Base-by-base conservation (phyloP, 306 rosid genomes). In the Malus sieversii region DNA sequence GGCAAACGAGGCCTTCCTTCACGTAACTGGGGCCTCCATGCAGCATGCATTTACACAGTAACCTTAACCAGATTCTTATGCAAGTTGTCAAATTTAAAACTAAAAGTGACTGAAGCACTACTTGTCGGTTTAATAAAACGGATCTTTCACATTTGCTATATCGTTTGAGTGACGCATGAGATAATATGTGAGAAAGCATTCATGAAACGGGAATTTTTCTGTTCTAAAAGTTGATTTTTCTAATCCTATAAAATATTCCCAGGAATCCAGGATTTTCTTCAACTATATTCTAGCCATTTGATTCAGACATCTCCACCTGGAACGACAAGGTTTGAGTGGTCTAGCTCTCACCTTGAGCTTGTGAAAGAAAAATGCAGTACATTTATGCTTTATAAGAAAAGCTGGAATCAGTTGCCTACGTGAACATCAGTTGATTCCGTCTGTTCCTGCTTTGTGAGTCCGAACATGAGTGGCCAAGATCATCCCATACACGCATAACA, bases 1-100 rank as follows among this genome's bases (percentile, higher is more conserved):
- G 8, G 71, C 70, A 78, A 51, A 60, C 25, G 15, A 13, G 82
- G 70, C 46, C 81, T 78, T 20, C 48, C 66, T 9, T 65, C 72
- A 64, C 77, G 38, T 64, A 38, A 71, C 22, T 53, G 74, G 68
- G 73, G 65, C 73, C 68, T 63, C 29, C 32, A 65, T 51, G 53
- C 42, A 33, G 18, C 8, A 30, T 25, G 75, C 51, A 27, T 27
- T 65, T 63, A 68, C 16, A 58, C 40, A 55, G 22, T 15, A 44
- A 70, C 12, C 38, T 22, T 61, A 23, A 27, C 66, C 16, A 27
- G 35, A 25, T 27, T 61, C 13, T 72, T 15, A 55, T 8, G 66
- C 35, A 72, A 42, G 15, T 61, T 13, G 66, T 15, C 66, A 25
- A 25, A 13, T 2, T 14, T 27, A 18, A 7, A 7, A 38, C 42